Evolutionary conservation across 352 stramenopile species (phyloP).

Genomic region (Heterotrichella gracilis): DNA sequence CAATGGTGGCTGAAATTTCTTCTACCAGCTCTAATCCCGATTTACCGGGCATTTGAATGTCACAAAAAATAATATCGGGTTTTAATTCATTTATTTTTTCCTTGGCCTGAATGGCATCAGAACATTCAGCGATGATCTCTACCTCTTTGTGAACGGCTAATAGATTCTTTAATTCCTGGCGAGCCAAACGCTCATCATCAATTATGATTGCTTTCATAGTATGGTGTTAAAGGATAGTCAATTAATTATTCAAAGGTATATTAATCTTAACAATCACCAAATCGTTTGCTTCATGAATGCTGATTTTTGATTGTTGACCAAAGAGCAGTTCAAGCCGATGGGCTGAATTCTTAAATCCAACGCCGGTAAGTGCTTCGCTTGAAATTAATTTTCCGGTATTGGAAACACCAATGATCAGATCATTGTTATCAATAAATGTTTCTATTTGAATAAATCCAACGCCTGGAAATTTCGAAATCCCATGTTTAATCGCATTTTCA

Average conservation of each 20-base stretch:
- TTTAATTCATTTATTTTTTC: conserved; percentile 8
- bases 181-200: not conserved
- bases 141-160: not conserved
- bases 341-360: conserved; percentile 3
- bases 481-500: not conserved
- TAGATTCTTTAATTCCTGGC: not conserved
- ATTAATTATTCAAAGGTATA: not conserved
- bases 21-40: not conserved
- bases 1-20: not conserved
- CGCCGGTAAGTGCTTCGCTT: not conserved
- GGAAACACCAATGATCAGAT: not conserved
- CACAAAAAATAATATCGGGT: not conserved
- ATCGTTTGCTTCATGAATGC: not conserved
- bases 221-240: too few relatives aligned
- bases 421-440: not conserved
- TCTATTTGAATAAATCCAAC: not conserved
- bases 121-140: not conserved
- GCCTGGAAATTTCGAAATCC: not conserved
- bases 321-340: not conserved
- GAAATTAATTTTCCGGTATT: not conserved
- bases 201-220: not conserved
- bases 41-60: not conserved
- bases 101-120: not conserved
- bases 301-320: not conserved
- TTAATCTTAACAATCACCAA: conserved; percentile 2